Evolutionary conservation across 2,329 filamentous ascomycete species (phyloP).

Genomic region (Thielaviopsis musarum): DNA sequence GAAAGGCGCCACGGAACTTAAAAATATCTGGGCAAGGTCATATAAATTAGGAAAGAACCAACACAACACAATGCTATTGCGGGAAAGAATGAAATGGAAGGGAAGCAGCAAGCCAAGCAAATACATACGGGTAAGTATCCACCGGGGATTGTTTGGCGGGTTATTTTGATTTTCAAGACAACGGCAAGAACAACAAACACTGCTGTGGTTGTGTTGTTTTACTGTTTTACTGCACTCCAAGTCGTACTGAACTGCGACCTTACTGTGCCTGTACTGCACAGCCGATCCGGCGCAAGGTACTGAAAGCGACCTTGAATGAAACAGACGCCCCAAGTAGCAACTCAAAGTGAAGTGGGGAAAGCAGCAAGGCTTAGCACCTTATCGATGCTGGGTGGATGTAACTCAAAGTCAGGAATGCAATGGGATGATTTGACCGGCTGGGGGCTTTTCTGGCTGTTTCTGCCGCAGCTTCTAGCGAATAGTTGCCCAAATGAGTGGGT

Average conservation of each 20-base stretch:
- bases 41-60: background rate
- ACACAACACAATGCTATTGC: too few species aligned
- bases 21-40: background rate
- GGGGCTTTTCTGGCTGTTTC: background rate
- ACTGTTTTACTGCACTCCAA: background rate
- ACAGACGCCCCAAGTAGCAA: too few species aligned
- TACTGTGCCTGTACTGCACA: too few species aligned
- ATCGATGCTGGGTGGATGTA: background rate
- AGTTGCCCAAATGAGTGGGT: background rate
- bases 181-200: background rate
- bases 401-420: background rate
- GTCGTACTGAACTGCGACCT: background rate
- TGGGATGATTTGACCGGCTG: background rate
- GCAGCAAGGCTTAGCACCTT: conserved; percentile 2
- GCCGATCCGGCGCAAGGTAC: too few species aligned
- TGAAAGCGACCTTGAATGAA: too few species aligned
- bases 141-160: too few species aligned
- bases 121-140: too few species aligned
- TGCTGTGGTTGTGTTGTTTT: background rate
- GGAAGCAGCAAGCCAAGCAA: too few species aligned
- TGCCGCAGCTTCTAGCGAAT: background rate
- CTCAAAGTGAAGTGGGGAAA: background rate
- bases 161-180: too few species aligned
- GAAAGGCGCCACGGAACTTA: background rate
- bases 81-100: too few species aligned